Base-by-base conservation (phyloP, 192 early-diverging fungal species). In the Lunasporangiospora selenospora region DNA sequence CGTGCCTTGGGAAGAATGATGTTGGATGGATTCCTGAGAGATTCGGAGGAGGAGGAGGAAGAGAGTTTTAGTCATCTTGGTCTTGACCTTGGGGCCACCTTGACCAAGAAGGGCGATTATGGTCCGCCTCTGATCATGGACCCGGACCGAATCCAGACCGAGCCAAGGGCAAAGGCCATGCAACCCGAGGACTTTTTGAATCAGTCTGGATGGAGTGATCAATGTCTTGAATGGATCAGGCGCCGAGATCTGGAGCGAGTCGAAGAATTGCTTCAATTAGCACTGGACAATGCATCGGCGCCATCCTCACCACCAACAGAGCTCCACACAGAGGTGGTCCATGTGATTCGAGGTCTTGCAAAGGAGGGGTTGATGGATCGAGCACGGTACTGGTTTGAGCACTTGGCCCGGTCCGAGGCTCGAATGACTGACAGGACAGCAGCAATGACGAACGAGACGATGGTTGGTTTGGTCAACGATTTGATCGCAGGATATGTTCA, bases 351-450 rank as follows among this genome's bases (percentile, higher is more conserved):
- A 15, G 67, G 53, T 16, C 31, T 71, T 13, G 39, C 46, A 4
- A 59, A 58, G 12, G 34, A 50, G 23, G 15, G 32, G 19, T 58
- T 62, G 30, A 71, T 71, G 67, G 32, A 51, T 1, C 33, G 67
- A 43, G 67, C 67, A 36, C 32, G 59, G 18, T 33, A 57, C 21
- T 71, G 67, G 67, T 62, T 62, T 21, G 41, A 71, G n/a, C n/a
- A n/a, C n/a, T n/a, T n/a, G n/a, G n/a, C n/a, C 9, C 53, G 23
- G 2, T 16, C 57, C 13, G 19, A 55, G 4, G 12, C 47, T n/a
- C 32, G 44, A 11, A 18, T 36, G 41, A 4, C 23, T 27, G 18
- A 16, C 40, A 41, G 19, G n/a, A n/a, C n/a, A 29, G 4, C 52
- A 24, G 37, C 23, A 30, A 19, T 15, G 9, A 33, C 30, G 11